phyloP scores from a whole-genome alignment of 805 yeast species.

The Suhomyces canberraensis region DNA sequence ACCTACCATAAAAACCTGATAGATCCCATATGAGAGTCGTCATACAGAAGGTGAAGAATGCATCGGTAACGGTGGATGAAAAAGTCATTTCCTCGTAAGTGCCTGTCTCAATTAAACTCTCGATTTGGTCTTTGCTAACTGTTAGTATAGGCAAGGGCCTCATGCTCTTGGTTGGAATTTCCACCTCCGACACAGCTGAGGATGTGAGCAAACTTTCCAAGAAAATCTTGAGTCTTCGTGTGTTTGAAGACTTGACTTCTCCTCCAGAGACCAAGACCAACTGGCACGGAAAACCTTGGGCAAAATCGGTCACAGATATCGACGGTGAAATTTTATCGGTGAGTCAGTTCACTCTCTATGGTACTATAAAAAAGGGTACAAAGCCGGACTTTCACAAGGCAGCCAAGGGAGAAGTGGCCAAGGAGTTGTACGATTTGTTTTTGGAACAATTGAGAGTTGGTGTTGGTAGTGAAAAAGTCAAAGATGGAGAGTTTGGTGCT shows the following conservation, averaged over 20 bases:
- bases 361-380: conserved; percentile 81
- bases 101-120: no score
- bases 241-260: conserved; percentile 62
- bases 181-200: conserved; percentile 68
- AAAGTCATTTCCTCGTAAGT: conserved; percentile 60
- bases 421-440: conserved; percentile 51
- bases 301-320: conserved; percentile 50
- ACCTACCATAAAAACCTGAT: not conserved
- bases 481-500: conserved; percentile 92
- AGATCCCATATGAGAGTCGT: conserved; percentile 87
- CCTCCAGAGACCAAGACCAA: conserved; percentile 43
- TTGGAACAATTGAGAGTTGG: conserved; percentile 44
- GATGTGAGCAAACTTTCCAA: conserved; percentile 69
- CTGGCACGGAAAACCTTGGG: conserved; percentile 74
- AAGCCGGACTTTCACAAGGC: conserved; percentile 95
- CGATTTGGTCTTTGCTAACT: no score
- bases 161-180: conserved; percentile 80
- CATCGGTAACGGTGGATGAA: conserved; percentile 82
- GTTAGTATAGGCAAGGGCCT: conserved; percentile 66
- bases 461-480: conserved; percentile 63
- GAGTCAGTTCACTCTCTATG: conserved; percentile 90
- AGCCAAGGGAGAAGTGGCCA: conserved; percentile 68
- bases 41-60: conserved; percentile 82
- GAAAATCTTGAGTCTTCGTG: conserved; percentile 60
- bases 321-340: conserved; percentile 77